phyloP scores from a whole-genome alignment of 768 basidiomycete species.

The Russula sp. region DNA sequence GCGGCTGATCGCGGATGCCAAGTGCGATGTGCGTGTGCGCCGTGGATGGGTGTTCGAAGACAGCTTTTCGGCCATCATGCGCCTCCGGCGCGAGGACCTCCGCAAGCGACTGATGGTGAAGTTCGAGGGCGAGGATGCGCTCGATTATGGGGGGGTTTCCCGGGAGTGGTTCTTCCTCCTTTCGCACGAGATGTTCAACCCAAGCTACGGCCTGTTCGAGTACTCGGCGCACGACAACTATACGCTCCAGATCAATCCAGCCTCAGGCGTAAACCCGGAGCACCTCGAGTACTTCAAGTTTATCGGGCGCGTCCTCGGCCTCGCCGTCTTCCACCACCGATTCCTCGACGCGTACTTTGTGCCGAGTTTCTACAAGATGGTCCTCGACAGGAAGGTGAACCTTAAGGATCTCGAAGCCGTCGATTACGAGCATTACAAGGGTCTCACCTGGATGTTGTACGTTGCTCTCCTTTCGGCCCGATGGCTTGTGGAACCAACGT shows the following conservation, averaged over 20 bases:
- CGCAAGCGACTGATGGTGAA: conserved; percentile 66
- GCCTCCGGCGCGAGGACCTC: conserved; percentile 61
- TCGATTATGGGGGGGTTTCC: conserved; percentile 75
- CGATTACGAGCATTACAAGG: conserved; percentile 62
- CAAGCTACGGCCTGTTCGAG: conserved; percentile 76
- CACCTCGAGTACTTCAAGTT: conserved; percentile 79
- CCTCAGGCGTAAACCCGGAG: conserved; percentile 69
- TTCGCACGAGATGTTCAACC: conserved; percentile 79
- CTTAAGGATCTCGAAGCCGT: conserved; percentile 64
- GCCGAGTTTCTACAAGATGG: conserved; percentile 75
- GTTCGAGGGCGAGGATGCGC: conserved; percentile 74
- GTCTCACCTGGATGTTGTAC: conserved; percentile 70
- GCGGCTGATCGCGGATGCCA: conserved; percentile 59
- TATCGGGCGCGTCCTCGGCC: conserved; percentile 65
- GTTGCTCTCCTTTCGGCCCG: conserved; percentile 28
- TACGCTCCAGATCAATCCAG: conserved; percentile 74
- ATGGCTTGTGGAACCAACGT: conserved; percentile 2
- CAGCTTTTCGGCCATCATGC: conserved; percentile 81
- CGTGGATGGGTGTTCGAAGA: conserved; percentile 81
- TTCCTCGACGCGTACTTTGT: conserved; percentile 81
- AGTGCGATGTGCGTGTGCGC: conserved; percentile 82
- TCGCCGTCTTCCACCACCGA: conserved; percentile 71
- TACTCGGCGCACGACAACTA: conserved; percentile 79
- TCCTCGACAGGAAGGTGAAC: conserved; percentile 53
- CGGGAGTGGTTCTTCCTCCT: conserved; percentile 87